phyloP scores from a whole-genome alignment of 371 early-diverging fungal genomes.

The Conidiobolus incongruus region DNA sequence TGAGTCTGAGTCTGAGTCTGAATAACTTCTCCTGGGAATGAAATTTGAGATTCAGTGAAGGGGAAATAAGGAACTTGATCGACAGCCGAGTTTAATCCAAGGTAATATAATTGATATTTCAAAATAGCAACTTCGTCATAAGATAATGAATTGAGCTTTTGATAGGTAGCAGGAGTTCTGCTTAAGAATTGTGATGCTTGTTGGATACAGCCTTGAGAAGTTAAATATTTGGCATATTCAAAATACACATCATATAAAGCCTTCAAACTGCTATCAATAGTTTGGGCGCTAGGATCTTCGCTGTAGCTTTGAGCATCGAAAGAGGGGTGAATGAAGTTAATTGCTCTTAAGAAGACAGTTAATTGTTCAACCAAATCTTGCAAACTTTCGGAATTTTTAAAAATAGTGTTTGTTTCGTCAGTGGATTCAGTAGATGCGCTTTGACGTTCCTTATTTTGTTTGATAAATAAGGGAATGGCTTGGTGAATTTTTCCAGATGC shows the following conservation, averaged over 20 bases:
- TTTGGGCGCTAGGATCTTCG: constrained; percentile 9
- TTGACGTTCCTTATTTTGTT: constrained; percentile 8
- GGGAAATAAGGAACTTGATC: constrained; percentile 31
- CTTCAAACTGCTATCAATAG: constrained; percentile 10
- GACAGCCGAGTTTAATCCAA: constrained; percentile 23
- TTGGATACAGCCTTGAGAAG: constrained; percentile 45
- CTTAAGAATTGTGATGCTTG: constrained; percentile 54
- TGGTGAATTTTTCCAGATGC: constrained; percentile 58
- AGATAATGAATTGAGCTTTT: constrained; percentile 7
- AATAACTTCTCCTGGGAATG: constrained; percentile 1
- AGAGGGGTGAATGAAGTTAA: constrained; percentile 44
- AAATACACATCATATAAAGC: constrained; percentile 62
- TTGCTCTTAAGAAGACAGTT: constrained; percentile 72
- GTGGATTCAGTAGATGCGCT: neutral
- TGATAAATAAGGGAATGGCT: neutral
- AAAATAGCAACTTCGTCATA: constrained; percentile 39
- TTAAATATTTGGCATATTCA: constrained; percentile 63
- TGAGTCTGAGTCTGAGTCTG: neutral
- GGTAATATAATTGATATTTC: constrained; percentile 48
- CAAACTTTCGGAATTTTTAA: constrained; percentile 23
- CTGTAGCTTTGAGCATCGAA: constrained; percentile 18
- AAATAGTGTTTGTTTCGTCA: too few species aligned
- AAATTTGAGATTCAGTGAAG: constrained; percentile 27
- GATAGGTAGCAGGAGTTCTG: constrained; percentile 35
- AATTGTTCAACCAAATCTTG: constrained; percentile 78